These are phyloP conservation scores for Helminthosporium solani DNA, from an alignment of 2,329 filamentous ascomycete species.

Conservation along the genomic window DNA sequence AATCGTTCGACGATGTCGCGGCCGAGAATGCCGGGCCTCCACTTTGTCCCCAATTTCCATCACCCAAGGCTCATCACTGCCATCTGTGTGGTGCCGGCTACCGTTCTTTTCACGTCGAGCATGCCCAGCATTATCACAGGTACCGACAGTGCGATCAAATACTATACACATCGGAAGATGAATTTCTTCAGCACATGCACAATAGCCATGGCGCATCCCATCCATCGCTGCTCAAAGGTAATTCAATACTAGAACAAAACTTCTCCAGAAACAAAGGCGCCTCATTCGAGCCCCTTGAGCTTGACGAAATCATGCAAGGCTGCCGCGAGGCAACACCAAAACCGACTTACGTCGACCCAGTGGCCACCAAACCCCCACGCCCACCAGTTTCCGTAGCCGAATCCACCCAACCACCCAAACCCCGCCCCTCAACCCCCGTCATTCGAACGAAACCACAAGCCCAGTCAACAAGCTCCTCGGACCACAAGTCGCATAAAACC, in stretches of 20 bases:
- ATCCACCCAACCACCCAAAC: slow-evolving; percentile 8
- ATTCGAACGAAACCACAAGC: slow-evolving; percentile 19
- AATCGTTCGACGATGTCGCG: slow-evolving; percentile 36
- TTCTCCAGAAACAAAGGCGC: slow-evolving; percentile 39
- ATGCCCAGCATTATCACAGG: slow-evolving; percentile 36
- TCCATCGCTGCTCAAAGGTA: slow-evolving; percentile 27
- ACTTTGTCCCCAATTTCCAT: slow-evolving; percentile 35
- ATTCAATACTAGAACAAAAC: slow-evolving; percentile 33
- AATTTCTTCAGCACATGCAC: slow-evolving; percentile 38
- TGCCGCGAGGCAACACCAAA: slow-evolving; percentile 26
- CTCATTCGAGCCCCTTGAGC: slow-evolving; percentile 38
- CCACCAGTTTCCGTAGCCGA: slow-evolving; percentile 5
- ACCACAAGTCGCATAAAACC: slow-evolving; percentile 10
- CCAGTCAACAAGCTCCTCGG: neutral
- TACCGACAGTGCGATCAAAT: slow-evolving; percentile 38
- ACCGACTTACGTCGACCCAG: slow-evolving; percentile 28
- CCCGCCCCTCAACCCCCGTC: slow-evolving; percentile 8
- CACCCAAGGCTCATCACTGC: slow-evolving; percentile 38
- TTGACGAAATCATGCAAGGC: slow-evolving; percentile 35
- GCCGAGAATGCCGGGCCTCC: slow-evolving; percentile 35
- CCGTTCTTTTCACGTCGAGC: slow-evolving; percentile 32
- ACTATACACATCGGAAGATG: slow-evolving; percentile 35
- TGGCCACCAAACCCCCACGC: slow-evolving; percentile 14
- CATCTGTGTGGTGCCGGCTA: slow-evolving; percentile 39
- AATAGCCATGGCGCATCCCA: slow-evolving; percentile 34